These are phyloP conservation scores for Pseudopithomyces maydicus DNA, from an alignment of 2,329 filamentous ascomycete species.

Conservation along the genomic window DNA sequence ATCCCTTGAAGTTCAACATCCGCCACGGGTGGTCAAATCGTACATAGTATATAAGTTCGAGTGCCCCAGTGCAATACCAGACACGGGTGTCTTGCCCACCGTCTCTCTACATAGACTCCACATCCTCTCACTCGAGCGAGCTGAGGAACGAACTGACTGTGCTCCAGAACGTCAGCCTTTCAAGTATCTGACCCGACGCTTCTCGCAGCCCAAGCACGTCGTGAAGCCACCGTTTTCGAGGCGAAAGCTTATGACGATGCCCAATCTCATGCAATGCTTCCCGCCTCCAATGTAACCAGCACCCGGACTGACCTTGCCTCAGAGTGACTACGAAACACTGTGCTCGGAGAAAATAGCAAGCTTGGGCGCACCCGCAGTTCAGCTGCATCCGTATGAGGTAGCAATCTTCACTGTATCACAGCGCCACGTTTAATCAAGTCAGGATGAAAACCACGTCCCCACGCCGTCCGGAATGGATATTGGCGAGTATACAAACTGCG, in stretches of 20 bases:
- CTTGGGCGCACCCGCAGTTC: slow-evolving; percentile 22
- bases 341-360: slow-evolving; percentile 29
- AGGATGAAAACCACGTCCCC: slow-evolving; percentile 39
- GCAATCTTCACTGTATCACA: background rate
- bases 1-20: slow-evolving; percentile 8
- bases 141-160: slow-evolving; percentile 9
- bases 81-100: too few relatives aligned
- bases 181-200: slow-evolving; percentile 52
- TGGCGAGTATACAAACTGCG: slow-evolving; percentile 62
- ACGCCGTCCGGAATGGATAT: slow-evolving; percentile 50
- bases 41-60: background rate
- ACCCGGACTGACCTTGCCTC: slow-evolving; percentile 23
- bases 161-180: slow-evolving; percentile 54
- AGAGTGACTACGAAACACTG: slow-evolving; percentile 42
- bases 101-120: background rate
- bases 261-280: slow-evolving; percentile 58
- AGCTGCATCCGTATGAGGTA: slow-evolving; percentile 33
- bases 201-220: slow-evolving; percentile 54
- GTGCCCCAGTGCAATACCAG: background rate
- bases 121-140: background rate
- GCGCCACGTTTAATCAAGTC: background rate
- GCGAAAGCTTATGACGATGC: slow-evolving; percentile 65
- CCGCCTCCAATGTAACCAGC: background rate
- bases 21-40: background rate
- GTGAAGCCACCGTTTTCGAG: slow-evolving; percentile 70